Evolutionary conservation across 1,284 basidiomycete genomes (phyloP).

Genomic region (Psilocybe mexicana): DNA sequence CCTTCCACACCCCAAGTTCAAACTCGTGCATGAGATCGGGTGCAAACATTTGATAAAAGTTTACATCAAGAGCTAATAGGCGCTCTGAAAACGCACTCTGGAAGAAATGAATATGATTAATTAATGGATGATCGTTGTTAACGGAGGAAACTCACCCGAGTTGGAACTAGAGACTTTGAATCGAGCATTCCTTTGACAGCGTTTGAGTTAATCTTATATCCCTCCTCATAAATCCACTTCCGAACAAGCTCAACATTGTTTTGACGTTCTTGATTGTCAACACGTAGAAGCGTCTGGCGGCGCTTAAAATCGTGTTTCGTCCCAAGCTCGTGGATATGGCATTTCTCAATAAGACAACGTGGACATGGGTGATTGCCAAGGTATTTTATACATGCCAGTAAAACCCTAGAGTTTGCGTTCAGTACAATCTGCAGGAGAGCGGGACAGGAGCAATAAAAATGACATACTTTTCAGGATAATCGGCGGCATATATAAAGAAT

Average conservation of each 20-base stretch:
- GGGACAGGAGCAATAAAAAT: background rate
- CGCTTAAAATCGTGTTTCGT: slow-evolving; percentile 19
- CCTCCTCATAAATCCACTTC: slow-evolving; percentile 18
- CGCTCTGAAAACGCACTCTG: slow-evolving; percentile 26
- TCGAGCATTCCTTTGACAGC: slow-evolving; percentile 13
- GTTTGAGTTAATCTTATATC: slow-evolving; percentile 7
- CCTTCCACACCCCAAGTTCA: slow-evolving; percentile 31
- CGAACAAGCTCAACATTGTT: slow-evolving; percentile 2
- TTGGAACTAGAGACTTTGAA: slow-evolving; percentile 13
- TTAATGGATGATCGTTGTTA: background rate
- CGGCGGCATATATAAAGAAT: slow-evolving; percentile 34
- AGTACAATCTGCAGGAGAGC: background rate
- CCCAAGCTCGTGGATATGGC: slow-evolving; percentile 22
- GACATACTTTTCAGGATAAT: slow-evolving; percentile 38
- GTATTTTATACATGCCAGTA: slow-evolving; percentile 28
- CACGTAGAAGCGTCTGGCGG: background rate
- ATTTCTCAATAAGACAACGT: slow-evolving; percentile 22
- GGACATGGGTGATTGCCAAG: slow-evolving; percentile 28
- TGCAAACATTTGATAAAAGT: slow-evolving; percentile 23
- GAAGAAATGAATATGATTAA: background rate
- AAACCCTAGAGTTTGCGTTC: slow-evolving; percentile 19
- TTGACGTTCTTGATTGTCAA: slow-evolving; percentile 17
- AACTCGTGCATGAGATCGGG: slow-evolving; percentile 31
- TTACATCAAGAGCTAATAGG: slow-evolving; percentile 19
- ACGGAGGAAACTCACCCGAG: slow-evolving; percentile 11